Base-by-base conservation (phyloP, 257 asterid genomes). In the Przewalskia tangutica region DNA sequence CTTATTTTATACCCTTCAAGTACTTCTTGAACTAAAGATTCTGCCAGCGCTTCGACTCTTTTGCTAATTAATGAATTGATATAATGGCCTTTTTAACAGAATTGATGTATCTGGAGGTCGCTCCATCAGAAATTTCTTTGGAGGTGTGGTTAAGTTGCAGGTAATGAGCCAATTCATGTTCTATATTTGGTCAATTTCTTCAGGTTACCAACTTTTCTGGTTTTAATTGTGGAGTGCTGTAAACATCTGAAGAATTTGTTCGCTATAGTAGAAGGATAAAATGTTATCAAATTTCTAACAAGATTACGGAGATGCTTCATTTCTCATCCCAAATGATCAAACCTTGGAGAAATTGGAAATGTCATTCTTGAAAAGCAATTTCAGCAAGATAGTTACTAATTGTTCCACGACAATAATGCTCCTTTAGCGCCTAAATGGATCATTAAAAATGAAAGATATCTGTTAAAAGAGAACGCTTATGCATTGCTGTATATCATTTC, bases 81-180 rank as follows among this genome's bases (percentile, higher is more conserved):
- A 63, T 55, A 79, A 11, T 36, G 83, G 18, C 17, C 85, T 68
- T 13, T 54, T 64, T 65, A 85, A 90, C 88, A 92, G 97, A 42
- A 80, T 81, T 46, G 97, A 92, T 85, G 88, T 92, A 46, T 88
- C 94, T 36, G 93, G 94, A 63, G 91, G 91, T 81, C 95, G 68
- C 68, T 86, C 95, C 20, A 81, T 92, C 55, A 84, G 92, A 80
- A 81, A 54, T 68, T 90, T 91, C 83, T 92, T 89, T 58, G 77
- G 62, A 0, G 92, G 91, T 40, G 95, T 91, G n/a, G 97, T 92
- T 68, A 85, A 67, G 83, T 79, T 92, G 83, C 97, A 91, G 91
- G 93, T 91, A 85, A 56, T 70, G 50, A 63, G 59, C 48, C 60
- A 6, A 27, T 27, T 83, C 81, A 62, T 44, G 32, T 32, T 20